These are phyloP conservation scores for Pythium utonaiense DNA, from an alignment of 352 stramenopile genomes.

Conservation along the genomic window DNA sequence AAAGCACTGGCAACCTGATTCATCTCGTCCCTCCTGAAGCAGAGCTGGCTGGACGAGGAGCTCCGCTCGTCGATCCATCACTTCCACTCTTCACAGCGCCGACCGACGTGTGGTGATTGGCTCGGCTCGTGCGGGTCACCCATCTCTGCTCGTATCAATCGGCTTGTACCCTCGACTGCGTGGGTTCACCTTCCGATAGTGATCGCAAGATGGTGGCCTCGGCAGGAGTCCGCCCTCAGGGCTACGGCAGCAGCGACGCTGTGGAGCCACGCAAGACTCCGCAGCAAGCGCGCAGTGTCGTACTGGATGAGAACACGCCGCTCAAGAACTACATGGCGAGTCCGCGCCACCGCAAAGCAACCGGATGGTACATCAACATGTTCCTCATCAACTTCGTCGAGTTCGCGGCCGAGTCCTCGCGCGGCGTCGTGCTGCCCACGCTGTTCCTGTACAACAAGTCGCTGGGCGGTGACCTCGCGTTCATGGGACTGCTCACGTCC, in stretches of 20 bases:
- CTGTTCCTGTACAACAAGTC: slow-evolving; percentile 86
- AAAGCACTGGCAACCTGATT: not conserved
- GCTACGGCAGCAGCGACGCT: not conserved
- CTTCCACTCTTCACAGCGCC: not conserved
- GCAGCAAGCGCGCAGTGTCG: slow-evolving; percentile 1
- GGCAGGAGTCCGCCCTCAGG: not conserved
- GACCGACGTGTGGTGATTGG: too few relatives aligned
- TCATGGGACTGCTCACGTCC: slow-evolving; percentile 80
- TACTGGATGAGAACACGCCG: slow-evolving; percentile 21
- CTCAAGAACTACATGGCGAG: slow-evolving; percentile 40
- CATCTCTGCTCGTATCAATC: too few relatives aligned
- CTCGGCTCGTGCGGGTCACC: too few relatives aligned
- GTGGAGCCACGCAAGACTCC: not conserved
- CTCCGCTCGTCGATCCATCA: not conserved
- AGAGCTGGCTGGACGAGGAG: not conserved
- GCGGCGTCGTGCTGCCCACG: slow-evolving; percentile 71
- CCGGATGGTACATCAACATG: slow-evolving; percentile 77
- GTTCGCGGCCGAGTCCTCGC: slow-evolving; percentile 73
- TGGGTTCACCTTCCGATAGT: not conserved
- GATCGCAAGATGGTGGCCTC: not conserved
- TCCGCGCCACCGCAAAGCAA: slow-evolving; percentile 37
- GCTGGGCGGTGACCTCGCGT: slow-evolving; percentile 65
- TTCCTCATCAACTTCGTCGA: slow-evolving; percentile 83
- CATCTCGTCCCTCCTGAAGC: too few relatives aligned
- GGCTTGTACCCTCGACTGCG: too few relatives aligned